These are phyloP conservation scores for Blastobotrys proliferans DNA, from an alignment of 1,139 yeast species.

Conservation along the genomic window DNA sequence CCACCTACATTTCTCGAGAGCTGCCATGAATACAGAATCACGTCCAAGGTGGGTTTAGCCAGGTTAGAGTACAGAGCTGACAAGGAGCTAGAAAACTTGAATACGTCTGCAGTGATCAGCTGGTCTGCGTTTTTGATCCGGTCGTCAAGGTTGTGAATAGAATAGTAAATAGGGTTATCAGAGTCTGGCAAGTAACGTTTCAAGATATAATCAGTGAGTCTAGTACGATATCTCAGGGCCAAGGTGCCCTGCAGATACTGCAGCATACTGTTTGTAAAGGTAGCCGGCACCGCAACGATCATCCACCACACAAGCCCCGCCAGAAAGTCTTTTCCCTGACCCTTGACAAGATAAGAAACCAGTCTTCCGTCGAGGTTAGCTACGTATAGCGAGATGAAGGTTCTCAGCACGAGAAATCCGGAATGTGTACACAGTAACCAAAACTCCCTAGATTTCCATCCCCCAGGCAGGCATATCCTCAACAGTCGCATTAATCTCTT, in stretches of 20 bases:
- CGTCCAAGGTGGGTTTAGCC: constrained; percentile 78
- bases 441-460: constrained; percentile 34
- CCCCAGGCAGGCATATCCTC: constrained; percentile 37
- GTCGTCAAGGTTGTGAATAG: constrained; percentile 54
- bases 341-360: constrained; percentile 78
- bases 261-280: constrained; percentile 70
- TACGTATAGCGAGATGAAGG: constrained; percentile 72
- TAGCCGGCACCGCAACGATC: constrained; percentile 81
- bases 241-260: constrained; percentile 67
- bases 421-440: constrained; percentile 54
- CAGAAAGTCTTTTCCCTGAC: constrained; percentile 60
- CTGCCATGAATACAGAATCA: constrained; percentile 77
- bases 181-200: constrained; percentile 59
- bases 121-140: constrained; percentile 76
- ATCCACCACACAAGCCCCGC: constrained; percentile 72
- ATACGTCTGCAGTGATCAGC: constrained; percentile 73
- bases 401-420: constrained; percentile 59
- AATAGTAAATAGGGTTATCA: constrained; percentile 42
- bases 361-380: constrained; percentile 84
- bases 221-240: constrained; percentile 60
- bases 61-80: constrained; percentile 82
- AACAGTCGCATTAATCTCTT: constrained; percentile 30
- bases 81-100: constrained; percentile 66
- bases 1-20: constrained; percentile 70
- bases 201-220: constrained; percentile 61